Conservation (phyloP, 495 filamentous ascomycete species). For the Hyaloscypha hepaticicola region DNA sequence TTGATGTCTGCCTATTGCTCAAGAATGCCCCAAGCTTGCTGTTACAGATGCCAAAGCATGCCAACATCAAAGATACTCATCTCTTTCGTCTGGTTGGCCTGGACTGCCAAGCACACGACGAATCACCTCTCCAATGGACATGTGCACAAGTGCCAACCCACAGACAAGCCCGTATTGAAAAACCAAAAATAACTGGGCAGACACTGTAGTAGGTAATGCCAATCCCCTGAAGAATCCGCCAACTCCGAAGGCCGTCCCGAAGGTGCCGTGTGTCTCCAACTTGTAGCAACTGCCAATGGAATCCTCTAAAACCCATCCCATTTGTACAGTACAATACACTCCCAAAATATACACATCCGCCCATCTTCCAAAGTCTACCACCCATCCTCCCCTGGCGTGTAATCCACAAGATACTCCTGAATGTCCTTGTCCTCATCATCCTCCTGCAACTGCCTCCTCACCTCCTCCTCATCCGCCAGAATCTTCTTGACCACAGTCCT, state of each 20-base stretch:
- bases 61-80: background rate
- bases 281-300: background rate
- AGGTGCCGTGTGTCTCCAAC: background rate
- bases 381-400: conserved; percentile 26
- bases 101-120: background rate
- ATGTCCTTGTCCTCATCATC: conserved; percentile 67
- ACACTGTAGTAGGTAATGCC: background rate
- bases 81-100: background rate
- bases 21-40: background rate
- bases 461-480: conserved; percentile 51
- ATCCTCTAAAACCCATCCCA: background rate
- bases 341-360: conserved; percentile 3
- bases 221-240: background rate
- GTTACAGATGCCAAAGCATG: background rate
- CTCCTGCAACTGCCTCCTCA: conserved; percentile 43
- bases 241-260: background rate
- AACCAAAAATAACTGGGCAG: too few relatives aligned
- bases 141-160: too few relatives aligned
- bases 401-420: conserved; percentile 66
- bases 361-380: conserved; percentile 20
- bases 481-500: conserved; percentile 58
- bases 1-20: background rate
- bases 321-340: conserved; percentile 8
- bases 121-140: too few relatives aligned
- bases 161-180: too few relatives aligned